Base-by-base conservation (phyloP, 2,329 filamentous ascomycete species). In the Aspergillus candidus region DNA sequence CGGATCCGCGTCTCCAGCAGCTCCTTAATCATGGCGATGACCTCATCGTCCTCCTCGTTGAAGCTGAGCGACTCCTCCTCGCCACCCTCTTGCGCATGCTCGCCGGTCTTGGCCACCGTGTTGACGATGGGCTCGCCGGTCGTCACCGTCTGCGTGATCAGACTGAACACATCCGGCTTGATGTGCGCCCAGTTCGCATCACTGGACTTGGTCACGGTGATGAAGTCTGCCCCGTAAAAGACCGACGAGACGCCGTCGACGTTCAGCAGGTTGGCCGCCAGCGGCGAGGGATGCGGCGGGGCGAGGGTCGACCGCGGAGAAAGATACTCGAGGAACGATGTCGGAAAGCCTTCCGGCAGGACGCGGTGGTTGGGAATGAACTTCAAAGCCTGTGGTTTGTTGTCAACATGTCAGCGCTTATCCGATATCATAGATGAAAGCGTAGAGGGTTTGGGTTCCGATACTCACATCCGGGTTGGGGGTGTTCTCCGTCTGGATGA, bases 11-110 rank as follows among this genome's bases (percentile, higher is more conserved):
- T 98, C 69, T 98, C 93, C 31, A 98, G 75, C 29, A 98, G 73
- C 71, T 98, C 93, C 72, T 97, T 95, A 71, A 98, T 97, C 93
- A 97, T 97, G 47, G 88, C 86, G 7, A 98, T 85, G 10, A 96
- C 88, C 69, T 98, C 93, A 54, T 83, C 84, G 64, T 98, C 93
- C 50, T 94, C 84, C 62, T 95, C 89, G 57, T 91, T 83, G 66
- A 91, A 95, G 15, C 80, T 80, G 40, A 95, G 72, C 48, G 80
- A 86, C 58, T 94, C 88, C 49, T 79, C 78, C 50, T 73, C 73
- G 11, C 59, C 53, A 35, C 69, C 50, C 57, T 70, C 49, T 70
- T 76, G 55, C 61, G 78, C 69, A 38, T 73, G 69, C 38, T 52
- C 78, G 62, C 68, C 67, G 47, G 79, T 80, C 55, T 77, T 78